phyloP scores from a whole-genome alignment of 2,329 filamentous ascomycete species.

The Microcera coccophila region DNA sequence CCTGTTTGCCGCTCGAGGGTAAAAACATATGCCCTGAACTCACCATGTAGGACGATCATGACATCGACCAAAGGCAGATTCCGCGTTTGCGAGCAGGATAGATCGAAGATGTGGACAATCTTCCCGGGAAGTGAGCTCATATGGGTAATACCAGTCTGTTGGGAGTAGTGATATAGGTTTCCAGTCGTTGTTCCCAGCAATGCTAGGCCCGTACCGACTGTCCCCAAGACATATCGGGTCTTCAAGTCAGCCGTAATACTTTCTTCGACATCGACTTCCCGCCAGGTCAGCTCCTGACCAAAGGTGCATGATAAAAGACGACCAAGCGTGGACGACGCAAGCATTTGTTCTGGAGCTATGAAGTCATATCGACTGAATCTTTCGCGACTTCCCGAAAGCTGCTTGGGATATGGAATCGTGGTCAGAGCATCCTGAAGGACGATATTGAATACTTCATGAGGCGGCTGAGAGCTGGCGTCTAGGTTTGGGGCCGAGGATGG shows the following conservation, averaged over 20 bases:
- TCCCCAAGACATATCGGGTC: slow-evolving; percentile 46
- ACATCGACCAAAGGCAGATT: slow-evolving; percentile 28
- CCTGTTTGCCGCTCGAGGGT: slow-evolving; percentile 33
- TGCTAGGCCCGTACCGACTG: slow-evolving; percentile 36
- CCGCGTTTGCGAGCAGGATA: slow-evolving; percentile 21
- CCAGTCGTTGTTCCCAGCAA: slow-evolving; percentile 49
- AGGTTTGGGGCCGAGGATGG: not conserved
- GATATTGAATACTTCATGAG: slow-evolving; percentile 22
- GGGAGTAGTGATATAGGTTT: slow-evolving; percentile 43
- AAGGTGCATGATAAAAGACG: slow-evolving; percentile 50
- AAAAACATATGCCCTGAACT: slow-evolving; percentile 41
- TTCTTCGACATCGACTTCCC: slow-evolving; percentile 37
- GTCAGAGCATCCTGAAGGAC: slow-evolving; percentile 33
- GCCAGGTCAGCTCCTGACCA: slow-evolving; percentile 37
- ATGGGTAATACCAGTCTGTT: slow-evolving; percentile 28
- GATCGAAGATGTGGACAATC: slow-evolving; percentile 47
- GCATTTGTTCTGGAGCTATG: slow-evolving; percentile 47
- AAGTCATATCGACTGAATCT: slow-evolving; percentile 62
- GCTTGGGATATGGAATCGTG: slow-evolving; percentile 10
- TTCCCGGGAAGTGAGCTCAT: slow-evolving; percentile 44
- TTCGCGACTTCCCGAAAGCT: slow-evolving; percentile 28
- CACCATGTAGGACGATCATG: slow-evolving; percentile 46
- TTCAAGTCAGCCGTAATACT: slow-evolving; percentile 36
- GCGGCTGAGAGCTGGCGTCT: slow-evolving; percentile 1
- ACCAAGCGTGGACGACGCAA: slow-evolving; percentile 59